Evolutionary conservation across 495 filamentous ascomycete genomes (phyloP).

Genomic region (Podospora conica): DNA sequence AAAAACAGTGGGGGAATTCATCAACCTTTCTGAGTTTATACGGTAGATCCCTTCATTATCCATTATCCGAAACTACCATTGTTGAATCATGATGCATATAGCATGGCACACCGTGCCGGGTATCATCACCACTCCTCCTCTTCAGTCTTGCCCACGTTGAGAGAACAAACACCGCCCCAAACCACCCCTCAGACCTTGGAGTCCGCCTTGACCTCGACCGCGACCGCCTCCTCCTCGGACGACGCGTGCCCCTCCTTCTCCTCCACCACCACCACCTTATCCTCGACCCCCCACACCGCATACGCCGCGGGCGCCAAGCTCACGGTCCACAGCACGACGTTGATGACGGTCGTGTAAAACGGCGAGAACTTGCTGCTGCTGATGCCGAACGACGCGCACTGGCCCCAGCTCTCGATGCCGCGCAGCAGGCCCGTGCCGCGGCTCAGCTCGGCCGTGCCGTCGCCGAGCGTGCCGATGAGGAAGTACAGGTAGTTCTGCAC

Average conservation of each 20-base stretch:
- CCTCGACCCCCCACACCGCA: slow-evolving; percentile 1
- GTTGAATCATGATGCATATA: neutral
- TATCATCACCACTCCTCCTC: neutral
- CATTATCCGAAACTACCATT: neutral
- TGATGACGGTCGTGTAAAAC: slow-evolving; percentile 7
- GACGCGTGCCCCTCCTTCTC: neutral
- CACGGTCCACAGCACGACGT: slow-evolving; percentile 5
- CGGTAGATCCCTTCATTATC: too few species aligned
- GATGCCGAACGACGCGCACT: slow-evolving; percentile 6
- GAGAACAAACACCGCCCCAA: neutral
- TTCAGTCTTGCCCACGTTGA: neutral
- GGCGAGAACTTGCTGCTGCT: slow-evolving; percentile 9
- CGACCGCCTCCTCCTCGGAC: neutral
- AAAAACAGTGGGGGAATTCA: too few species aligned
- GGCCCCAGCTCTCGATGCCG: slow-evolving; percentile 4
- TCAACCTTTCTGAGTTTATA: too few species aligned
- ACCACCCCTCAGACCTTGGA: neutral
- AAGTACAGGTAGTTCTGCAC: slow-evolving; percentile 10
- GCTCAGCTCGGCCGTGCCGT: slow-evolving; percentile 1
- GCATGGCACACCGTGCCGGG: neutral
- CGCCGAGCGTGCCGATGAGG: slow-evolving; percentile 1
- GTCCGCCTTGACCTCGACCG: neutral
- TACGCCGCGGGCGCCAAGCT: neutral
- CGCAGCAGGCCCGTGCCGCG: slow-evolving; percentile 1
- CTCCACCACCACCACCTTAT: neutral